These are phyloP conservation scores for Podospora didyma DNA, from an alignment of 495 filamentous ascomycete genomes.

Conservation along the genomic window DNA sequence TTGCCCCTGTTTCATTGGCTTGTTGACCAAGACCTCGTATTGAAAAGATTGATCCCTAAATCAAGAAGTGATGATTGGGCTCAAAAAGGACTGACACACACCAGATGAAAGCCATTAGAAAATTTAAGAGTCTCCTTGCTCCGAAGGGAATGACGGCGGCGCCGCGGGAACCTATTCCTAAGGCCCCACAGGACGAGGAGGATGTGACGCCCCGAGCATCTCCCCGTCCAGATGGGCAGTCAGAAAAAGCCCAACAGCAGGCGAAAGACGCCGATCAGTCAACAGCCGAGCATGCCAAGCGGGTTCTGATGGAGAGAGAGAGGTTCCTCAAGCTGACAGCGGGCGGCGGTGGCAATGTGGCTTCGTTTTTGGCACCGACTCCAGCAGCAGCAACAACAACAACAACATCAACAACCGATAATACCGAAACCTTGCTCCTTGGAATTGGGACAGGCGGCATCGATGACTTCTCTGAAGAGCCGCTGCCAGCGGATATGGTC, in stretches of 20 bases:
- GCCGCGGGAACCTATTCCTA: constrained; percentile 21
- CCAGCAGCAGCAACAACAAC: constrained; percentile 63
- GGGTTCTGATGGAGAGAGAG: constrained; percentile 35
- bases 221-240: not conserved
- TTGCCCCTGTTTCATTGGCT: not conserved
- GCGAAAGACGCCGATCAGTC: constrained; percentile 21
- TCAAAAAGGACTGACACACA: not conserved
- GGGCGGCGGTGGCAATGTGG: constrained; percentile 9
- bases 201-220: not conserved
- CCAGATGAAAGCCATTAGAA: constrained; percentile 90
- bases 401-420: constrained; percentile 57
- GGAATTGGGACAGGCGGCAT: constrained; percentile 64
- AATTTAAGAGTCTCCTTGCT: constrained; percentile 63
- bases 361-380: not conserved
- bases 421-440: constrained; percentile 59
- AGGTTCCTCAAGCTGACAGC: constrained; percentile 26
- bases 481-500: constrained; percentile 46
- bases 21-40: too few species aligned
- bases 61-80: too few species aligned
- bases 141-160: constrained; percentile 13
- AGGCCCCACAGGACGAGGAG: constrained; percentile 37
- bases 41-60: not conserved
- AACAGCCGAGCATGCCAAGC: constrained; percentile 35
- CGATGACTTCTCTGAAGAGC: constrained; percentile 28
- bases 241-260: not conserved